phyloP scores from a whole-genome alignment of 257 asterid genomes.

The Nicotiana tabacum region DNA sequence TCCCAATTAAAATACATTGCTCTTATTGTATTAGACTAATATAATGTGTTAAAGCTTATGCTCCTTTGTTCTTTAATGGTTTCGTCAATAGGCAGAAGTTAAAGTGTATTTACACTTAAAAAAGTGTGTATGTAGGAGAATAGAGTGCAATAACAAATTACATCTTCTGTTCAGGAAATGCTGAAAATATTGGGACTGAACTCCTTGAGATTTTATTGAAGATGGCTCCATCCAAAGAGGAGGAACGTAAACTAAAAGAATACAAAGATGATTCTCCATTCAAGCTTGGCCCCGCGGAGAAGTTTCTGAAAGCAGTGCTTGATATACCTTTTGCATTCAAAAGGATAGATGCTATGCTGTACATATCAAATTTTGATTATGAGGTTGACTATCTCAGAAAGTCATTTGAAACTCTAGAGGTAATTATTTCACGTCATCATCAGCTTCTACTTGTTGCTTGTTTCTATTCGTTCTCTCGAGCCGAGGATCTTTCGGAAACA shows the following conservation, averaged over 20 bases:
- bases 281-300: slow-evolving; percentile 25
- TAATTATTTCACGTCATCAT: neutral
- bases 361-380: slow-evolving; percentile 21
- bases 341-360: slow-evolving; percentile 22
- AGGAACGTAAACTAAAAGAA: slow-evolving; percentile 22
- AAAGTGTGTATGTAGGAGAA: neutral
- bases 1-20: neutral
- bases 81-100: neutral
- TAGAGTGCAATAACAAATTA: neutral
- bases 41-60: neutral
- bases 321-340: slow-evolving; percentile 30
- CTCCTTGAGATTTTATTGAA: slow-evolving; percentile 26
- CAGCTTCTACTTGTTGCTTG: neutral
- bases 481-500: no score
- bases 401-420: slow-evolving; percentile 27
- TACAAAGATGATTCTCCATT: slow-evolving; percentile 26
- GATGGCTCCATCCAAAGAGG: slow-evolving; percentile 30
- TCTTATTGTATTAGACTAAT: neutral
- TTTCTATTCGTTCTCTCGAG: no score
- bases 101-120: neutral
- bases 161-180: slow-evolving; percentile 18
- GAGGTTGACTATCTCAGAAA: slow-evolving; percentile 23
- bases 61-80: neutral
- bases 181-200: slow-evolving; percentile 21
- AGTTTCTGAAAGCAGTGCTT: slow-evolving; percentile 21